Evolutionary conservation across 495 filamentous ascomycete species (phyloP).

Genomic region (Penicillium samsonianum): DNA sequence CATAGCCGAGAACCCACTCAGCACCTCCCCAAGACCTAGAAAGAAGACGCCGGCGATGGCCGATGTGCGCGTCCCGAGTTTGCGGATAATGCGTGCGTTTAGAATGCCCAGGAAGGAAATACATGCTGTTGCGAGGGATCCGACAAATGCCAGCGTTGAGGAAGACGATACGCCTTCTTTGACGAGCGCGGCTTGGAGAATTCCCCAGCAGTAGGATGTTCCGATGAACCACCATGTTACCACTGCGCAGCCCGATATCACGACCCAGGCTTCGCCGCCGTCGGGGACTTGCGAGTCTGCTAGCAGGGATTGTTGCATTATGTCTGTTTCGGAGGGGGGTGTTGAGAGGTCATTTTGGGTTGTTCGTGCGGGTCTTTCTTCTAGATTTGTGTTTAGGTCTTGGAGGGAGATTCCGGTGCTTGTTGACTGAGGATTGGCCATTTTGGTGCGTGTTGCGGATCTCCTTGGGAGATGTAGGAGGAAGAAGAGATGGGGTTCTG

Average conservation of each 20-base stretch:
- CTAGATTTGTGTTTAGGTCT: constrained; percentile 5
- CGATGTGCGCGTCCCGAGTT: constrained; percentile 47
- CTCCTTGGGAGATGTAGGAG: too few relatives aligned
- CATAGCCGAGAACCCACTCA: constrained; percentile 49
- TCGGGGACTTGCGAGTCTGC: constrained; percentile 56
- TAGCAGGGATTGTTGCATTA: constrained; percentile 50
- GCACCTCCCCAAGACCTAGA: constrained; percentile 49
- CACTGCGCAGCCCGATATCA: constrained; percentile 52
- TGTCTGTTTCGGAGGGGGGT: neutral
- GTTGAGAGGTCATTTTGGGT: neutral
- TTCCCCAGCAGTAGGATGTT: constrained; percentile 56
- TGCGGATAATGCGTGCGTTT: constrained; percentile 51
- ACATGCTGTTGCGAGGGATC: constrained; percentile 50
- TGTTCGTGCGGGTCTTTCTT: constrained; percentile 6
- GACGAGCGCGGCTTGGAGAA: constrained; percentile 57
- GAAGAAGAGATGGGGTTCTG: neutral
- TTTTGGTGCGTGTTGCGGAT: neutral
- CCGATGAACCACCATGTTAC: constrained; percentile 59
- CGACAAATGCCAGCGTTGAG: constrained; percentile 57
- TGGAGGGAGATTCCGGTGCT: neutral
- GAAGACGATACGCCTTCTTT: constrained; percentile 46
- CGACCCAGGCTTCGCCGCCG: constrained; percentile 61
- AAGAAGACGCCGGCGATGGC: constrained; percentile 48
- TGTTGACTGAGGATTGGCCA: neutral
- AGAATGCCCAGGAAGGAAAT: constrained; percentile 51